Evolutionary conservation across 2,329 filamentous ascomycete genomes (phyloP).

Genomic region (Phyllosticta citrichinensis): DNA sequence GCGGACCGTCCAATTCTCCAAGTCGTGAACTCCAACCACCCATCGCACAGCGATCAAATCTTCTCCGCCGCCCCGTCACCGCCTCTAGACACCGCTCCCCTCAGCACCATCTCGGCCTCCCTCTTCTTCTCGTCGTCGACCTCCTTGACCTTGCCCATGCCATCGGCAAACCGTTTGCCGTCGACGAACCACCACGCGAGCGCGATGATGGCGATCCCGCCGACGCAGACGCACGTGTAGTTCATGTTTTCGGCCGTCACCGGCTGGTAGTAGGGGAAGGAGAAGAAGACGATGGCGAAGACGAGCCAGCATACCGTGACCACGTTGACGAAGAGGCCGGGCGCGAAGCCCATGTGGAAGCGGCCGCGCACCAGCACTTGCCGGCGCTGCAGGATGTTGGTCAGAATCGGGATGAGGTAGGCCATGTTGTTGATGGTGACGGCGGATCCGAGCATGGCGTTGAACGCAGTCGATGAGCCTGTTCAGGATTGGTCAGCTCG

Average conservation of each 20-base stretch:
- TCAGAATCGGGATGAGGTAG: conserved; percentile 7
- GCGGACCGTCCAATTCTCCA: no score
- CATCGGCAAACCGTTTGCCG: conserved; percentile 29
- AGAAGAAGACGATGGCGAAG: conserved; percentile 38
- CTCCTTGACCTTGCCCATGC: conserved; percentile 23
- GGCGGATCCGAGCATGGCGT: conserved; percentile 11
- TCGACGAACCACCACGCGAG: conserved; percentile 36
- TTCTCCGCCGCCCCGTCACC: neutral
- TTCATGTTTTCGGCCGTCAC: conserved; percentile 36
- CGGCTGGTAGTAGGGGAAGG: conserved; percentile 34
- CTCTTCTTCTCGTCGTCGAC: neutral
- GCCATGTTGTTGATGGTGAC: conserved; percentile 10
- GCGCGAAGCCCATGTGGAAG: conserved; percentile 8
- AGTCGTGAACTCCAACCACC: no score
- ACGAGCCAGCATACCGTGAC: conserved; percentile 2
- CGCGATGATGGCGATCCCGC: conserved; percentile 30
- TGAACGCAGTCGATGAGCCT: conserved; percentile 11
- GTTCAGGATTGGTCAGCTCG: neutral
- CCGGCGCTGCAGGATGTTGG: conserved; percentile 5
- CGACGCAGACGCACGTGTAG: conserved; percentile 40
- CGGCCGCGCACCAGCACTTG: neutral
- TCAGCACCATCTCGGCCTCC: conserved; percentile 4
- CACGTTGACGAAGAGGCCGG: neutral
- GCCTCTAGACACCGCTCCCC: neutral
- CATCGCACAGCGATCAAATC: neutral